phyloP scores from a whole-genome alignment of 768 basidiomycete species.

The Trametes cubensis region DNA sequence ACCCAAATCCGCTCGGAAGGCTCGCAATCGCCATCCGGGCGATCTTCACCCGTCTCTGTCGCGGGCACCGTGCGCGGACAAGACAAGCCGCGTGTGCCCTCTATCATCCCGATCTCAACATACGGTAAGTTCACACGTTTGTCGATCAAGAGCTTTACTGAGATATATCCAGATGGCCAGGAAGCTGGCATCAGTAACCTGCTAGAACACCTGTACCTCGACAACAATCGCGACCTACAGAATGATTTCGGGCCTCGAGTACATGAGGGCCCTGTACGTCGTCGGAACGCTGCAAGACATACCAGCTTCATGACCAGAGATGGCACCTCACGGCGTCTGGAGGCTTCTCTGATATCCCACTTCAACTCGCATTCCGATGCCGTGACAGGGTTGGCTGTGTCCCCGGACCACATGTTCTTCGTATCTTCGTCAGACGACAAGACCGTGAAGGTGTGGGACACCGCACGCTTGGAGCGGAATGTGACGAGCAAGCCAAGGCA shows the following conservation, averaged over 20 bases:
- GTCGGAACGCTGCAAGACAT: constrained; percentile 73
- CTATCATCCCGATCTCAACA: constrained; percentile 64
- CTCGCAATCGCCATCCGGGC: constrained; percentile 73
- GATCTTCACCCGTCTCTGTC: constrained; percentile 74
- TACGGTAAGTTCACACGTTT: constrained; percentile 54
- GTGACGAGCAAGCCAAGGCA: constrained; percentile 75
- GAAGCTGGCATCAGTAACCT: constrained; percentile 89
- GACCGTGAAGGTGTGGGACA: constrained; percentile 92
- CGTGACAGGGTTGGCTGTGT: constrained; percentile 79
- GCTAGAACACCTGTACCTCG: constrained; percentile 87
- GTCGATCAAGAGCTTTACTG: not conserved
- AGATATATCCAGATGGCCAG: constrained; percentile 65
- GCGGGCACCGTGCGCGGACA: constrained; percentile 55
- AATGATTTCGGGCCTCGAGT: constrained; percentile 91
- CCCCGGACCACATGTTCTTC: constrained; percentile 95
- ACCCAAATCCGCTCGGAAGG: constrained; percentile 65
- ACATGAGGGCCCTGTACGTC: constrained; percentile 77
- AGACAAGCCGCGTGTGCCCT: constrained; percentile 50
- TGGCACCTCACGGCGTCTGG: constrained; percentile 57
- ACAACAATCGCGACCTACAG: constrained; percentile 82
- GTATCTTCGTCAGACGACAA: constrained; percentile 93
- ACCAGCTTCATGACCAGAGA: constrained; percentile 65
- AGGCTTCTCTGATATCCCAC: constrained; percentile 83
- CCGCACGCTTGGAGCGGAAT: constrained; percentile 90
- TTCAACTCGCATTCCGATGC: constrained; percentile 80